Evolutionary conservation across 163 green algal species (phyloP).

Genomic region (Chloromonas sp.): DNA sequence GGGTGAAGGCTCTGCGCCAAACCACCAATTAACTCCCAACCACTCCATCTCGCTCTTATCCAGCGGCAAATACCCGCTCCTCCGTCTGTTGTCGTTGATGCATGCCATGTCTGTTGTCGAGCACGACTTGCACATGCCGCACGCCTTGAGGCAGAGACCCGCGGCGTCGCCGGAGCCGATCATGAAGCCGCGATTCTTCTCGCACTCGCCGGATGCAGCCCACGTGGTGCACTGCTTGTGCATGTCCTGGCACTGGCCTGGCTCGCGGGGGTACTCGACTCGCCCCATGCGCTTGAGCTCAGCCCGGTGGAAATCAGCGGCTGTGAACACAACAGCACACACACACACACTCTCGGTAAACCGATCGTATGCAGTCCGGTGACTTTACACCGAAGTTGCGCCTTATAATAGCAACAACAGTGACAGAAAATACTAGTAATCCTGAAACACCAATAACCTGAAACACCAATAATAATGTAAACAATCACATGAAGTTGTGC

Average conservation of each 20-base stretch:
- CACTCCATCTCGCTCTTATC: constrained; percentile 15
- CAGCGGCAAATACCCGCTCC: constrained; percentile 20
- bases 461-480: no score
- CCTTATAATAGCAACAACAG: not conserved
- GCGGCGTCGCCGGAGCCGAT: not conserved
- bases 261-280: constrained; percentile 1
- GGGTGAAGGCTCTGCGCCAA: not conserved
- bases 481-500: no score
- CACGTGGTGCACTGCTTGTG: constrained; percentile 15
- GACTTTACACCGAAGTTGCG: no score
- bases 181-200: constrained; percentile 15
- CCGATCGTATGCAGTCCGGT: no score
- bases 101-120: constrained; percentile 23
- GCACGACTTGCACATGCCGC: constrained; percentile 28
- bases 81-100: constrained; percentile 34
- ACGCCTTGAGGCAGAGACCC: constrained; percentile 36
- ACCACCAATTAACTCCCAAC: constrained; percentile 15
- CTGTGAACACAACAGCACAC: not conserved
- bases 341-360: no score
- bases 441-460: not conserved
- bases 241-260: constrained; percentile 17
- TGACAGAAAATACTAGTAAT: not conserved
- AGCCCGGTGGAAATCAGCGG: not conserved
- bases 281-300: not conserved
- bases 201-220: constrained; percentile 22